Conservation (phyloP, 148 eudicot genomes). For the Rhododendron ovatum region DNA sequence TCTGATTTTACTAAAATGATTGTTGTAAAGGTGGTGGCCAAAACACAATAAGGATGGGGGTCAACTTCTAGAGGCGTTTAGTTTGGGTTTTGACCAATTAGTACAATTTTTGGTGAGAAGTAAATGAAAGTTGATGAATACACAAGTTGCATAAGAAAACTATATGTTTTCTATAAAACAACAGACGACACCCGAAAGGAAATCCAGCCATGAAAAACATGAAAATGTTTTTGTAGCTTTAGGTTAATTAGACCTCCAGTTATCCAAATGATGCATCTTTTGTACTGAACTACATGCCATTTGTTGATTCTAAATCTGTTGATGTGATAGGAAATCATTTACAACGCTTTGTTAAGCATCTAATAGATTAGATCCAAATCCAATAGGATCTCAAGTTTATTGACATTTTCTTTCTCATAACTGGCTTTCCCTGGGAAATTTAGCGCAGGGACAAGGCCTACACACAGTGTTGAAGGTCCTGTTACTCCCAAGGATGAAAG, state of each 20-base stretch:
- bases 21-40: not conserved
- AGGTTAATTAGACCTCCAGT: not conserved
- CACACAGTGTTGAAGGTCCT: conserved; percentile 9
- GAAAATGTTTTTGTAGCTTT: not conserved
- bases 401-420: not conserved
- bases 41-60: not conserved
- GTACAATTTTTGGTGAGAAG: not conserved
- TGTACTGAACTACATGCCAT: not conserved
- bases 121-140: not conserved
- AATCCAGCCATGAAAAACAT: not conserved
- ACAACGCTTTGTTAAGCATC: too few species aligned
- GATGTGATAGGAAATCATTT: not conserved
- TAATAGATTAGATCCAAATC: not conserved
- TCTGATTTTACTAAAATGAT: not conserved
- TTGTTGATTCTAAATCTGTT: not conserved
- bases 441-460: conserved; percentile 23
- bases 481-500: conserved; percentile 1
- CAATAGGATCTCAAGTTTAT: not conserved
- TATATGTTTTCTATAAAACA: not conserved
- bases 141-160: not conserved
- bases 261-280: not conserved
- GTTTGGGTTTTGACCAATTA: not conserved
- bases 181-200: not conserved
- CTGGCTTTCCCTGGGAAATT: conserved; percentile 10
- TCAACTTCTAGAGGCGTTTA: not conserved